Percentiles rank a stretch among this genome's conserved stretches.
Conservation (phyloP, 2,329 filamentous ascomycete species). For the Grosmannia clavigera region DNA sequence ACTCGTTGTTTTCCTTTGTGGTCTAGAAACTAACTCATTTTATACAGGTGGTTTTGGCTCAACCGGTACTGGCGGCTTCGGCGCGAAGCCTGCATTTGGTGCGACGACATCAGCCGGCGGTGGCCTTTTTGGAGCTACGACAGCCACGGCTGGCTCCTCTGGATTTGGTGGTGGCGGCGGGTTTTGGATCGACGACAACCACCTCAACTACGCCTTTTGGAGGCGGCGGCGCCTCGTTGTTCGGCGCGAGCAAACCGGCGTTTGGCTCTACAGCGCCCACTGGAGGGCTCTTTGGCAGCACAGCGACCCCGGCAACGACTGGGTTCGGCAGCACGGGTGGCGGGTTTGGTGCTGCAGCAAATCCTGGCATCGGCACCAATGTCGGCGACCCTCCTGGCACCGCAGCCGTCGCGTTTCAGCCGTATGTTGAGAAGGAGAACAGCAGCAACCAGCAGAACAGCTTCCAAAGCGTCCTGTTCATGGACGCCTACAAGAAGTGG, state of each 20-base stretch:
- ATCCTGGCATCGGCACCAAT: constrained; percentile 37
- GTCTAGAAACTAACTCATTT: neutral
- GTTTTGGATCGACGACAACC: constrained; percentile 25
- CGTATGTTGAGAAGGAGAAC: constrained; percentile 62
- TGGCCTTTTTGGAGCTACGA: constrained; percentile 37
- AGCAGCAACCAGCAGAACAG: constrained; percentile 40
- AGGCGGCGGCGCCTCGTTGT: constrained; percentile 32
- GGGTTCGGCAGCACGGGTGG: constrained; percentile 25
- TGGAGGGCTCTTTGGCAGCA: constrained; percentile 35
- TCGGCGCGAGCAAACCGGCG: constrained; percentile 38
- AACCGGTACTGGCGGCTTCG: constrained; percentile 17
- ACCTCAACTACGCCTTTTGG: constrained; percentile 26
- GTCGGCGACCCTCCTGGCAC: constrained; percentile 56
- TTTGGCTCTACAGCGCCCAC: constrained; percentile 18
- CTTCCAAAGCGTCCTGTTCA: constrained; percentile 71
- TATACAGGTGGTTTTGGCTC: constrained; percentile 17
- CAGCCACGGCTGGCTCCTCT: constrained; percentile 23
- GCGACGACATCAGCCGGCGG: constrained; percentile 26
- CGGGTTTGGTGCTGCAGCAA: constrained; percentile 22
- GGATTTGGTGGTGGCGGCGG: constrained; percentile 26
- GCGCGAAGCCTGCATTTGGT: constrained; percentile 40
- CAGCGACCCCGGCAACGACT: constrained; percentile 20
- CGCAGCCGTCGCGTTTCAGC: constrained; percentile 53
- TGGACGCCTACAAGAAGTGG: constrained; percentile 74
- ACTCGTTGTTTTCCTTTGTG: neutral